Percentiles rank a stretch among this genome's conserved stretches.
Conservation (phyloP, 306 rosid genomes). For the Prunus kanzakura region DNA sequence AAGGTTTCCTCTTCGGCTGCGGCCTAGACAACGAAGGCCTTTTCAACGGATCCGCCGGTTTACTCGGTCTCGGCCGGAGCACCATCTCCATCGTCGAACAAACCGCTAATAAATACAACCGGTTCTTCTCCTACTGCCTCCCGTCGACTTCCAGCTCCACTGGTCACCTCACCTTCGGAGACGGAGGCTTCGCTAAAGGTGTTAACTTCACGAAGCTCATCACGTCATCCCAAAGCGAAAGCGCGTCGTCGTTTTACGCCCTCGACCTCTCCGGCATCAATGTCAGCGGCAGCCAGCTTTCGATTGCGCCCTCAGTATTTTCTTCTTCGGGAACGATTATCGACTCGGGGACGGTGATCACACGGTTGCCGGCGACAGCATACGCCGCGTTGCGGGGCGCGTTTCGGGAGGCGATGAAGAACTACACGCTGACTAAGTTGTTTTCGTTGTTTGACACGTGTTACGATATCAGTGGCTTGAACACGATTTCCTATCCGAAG, state of each 20-base stretch:
- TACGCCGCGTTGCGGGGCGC: slow-evolving; percentile 8
- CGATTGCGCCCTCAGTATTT: slow-evolving; percentile 26
- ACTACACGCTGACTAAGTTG: not conserved
- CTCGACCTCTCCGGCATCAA: slow-evolving; percentile 35
- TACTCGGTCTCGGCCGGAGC: slow-evolving; percentile 77
- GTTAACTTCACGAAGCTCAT: slow-evolving; percentile 57
- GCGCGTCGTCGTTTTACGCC: slow-evolving; percentile 41
- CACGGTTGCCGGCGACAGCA: slow-evolving; percentile 22
- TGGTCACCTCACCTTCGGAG: slow-evolving; percentile 51
- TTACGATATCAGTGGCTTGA: slow-evolving; percentile 1
- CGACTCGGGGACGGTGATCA: slow-evolving; percentile 27
- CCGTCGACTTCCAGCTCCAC: slow-evolving; percentile 53
- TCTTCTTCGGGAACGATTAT: slow-evolving; percentile 19
- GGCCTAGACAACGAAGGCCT: slow-evolving; percentile 67
- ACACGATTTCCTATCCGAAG: slow-evolving; percentile 1
- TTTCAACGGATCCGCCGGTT: slow-evolving; percentile 53
- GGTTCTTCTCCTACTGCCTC: slow-evolving; percentile 67
- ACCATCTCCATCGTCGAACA: slow-evolving; percentile 63
- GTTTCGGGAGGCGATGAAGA: slow-evolving; percentile 17
- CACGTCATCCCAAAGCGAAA: not conserved
- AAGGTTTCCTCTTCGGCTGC: slow-evolving; percentile 54
- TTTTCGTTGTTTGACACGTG: slow-evolving; percentile 26
- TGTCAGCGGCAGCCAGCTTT: slow-evolving; percentile 33
- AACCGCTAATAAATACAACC: slow-evolving; percentile 43
- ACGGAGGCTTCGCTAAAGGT: not conserved